Base-by-base conservation (phyloP, 176 grass and related monocot species). In the Rhynchospora tenuis region DNA sequence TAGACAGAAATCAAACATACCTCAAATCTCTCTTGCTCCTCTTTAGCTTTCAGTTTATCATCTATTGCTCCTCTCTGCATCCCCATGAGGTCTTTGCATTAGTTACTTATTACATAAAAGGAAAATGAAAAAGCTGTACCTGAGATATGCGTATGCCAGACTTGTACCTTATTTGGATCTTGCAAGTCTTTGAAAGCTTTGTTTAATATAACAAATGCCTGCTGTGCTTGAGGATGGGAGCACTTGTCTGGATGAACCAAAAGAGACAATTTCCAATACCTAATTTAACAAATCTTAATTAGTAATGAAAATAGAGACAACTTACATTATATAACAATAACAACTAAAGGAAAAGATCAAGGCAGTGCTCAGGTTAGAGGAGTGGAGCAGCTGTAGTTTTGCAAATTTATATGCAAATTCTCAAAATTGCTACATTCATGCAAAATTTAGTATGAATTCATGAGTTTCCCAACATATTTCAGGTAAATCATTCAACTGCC, bases 261-360 rank as follows among this genome's bases (percentile, higher is more conserved):
- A 83, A 98, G 89, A 73, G 95, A 98, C 83, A 94, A 76, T 84
- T 98, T 98, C 95, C 95, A 98, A 70, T 98, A 98, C 89, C 94
- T 97, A 83, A n/a, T 82, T 42, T 58, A 64, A 73, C 61, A 64
- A n/a, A 70, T 42, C 72, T 16, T n/a, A 58, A 59, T 47, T 55
- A 44, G 71, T n/a, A 3, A 63, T 27, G 29, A n/a, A 89, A 88
- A 55, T 56, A 80, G 12, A 74, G 15, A 51, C 19, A 82, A 68
- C 6, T 61, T 64, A 51, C 11, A 80, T 38, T 71, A 57, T 27
- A 71, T 11, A 16, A 38, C n/a, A 69, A 14, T 68, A 23, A 59
- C 76, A 64, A 26, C 64, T 58, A 48, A 27, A 68, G 43, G 5
- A 47, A 79, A 79, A 84, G 23, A 63, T 46, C 73, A 0, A 54